Base-by-base conservation (phyloP, 202 grass and related monocot species). In the Carex arenaria region DNA sequence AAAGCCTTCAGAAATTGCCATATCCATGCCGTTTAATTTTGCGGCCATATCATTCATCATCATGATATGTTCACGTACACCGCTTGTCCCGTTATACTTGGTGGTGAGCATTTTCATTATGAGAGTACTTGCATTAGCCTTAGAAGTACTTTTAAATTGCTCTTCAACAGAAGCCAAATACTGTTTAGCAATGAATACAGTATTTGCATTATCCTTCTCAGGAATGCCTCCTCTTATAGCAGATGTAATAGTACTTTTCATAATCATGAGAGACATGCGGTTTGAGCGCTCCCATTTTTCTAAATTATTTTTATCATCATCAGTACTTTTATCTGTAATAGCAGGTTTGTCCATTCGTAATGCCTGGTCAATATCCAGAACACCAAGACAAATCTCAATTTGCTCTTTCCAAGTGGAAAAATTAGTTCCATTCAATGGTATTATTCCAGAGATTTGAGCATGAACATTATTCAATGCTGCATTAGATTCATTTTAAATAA, bases 31-130 rank as follows among this genome's bases (percentile, higher is more conserved):
- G 5, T 68, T 68, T 68, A 68, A 31, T 4, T 68, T 68, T 68
- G 14, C 64, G 1, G 10, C 10, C 52, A 55, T 55, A 55, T 55
- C 52, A 15, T 55, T 55, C 52, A 55, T 55, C 14, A 14, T 55
- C 52, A 55, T 55, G 13, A 55, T 55, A 55, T 55, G 52, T 55
- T 55, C 52, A 55, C 52, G 52, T 17, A 17, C n/a, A 22, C 64
- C 64, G 64, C 64, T 68, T 12, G 64, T 68, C 64, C 19, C 64
- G 13, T 68, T 68, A 68, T 68, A 68, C 64, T 17, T 68, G 23
- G 64, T 68, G 30, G 64, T 31, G 64, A 68, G 64, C 64, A 68
- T 68, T 68, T 68, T 68, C 64, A 36, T 68, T 68, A 68, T 68
- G 28, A 36, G 32, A 28, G 32, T 5, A 68, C 64, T 68, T 68